Conservation (phyloP, 371 early-diverging fungal species). For the Mortierella sp. region DNA sequence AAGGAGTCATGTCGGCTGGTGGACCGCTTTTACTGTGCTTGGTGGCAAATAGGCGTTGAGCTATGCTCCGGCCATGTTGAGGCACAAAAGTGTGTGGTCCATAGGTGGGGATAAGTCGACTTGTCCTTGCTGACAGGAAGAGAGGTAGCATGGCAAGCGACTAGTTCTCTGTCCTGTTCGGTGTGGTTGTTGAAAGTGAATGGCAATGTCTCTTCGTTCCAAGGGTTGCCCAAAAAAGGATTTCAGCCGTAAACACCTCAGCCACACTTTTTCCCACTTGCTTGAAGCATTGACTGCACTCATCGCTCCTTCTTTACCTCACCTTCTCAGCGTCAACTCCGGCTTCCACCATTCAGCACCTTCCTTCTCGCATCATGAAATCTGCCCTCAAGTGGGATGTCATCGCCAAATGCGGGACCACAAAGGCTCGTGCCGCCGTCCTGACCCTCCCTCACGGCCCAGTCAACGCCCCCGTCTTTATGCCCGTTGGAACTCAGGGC, state of each 20-base stretch:
- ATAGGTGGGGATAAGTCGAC: neutral
- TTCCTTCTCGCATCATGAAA: conserved; percentile 60
- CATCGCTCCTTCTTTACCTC: neutral
- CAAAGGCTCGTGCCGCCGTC: conserved; percentile 89
- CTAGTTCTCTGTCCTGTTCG: neutral
- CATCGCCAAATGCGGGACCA: conserved; percentile 87
- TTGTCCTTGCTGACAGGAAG: neutral
- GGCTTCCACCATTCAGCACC: conserved; percentile 48
- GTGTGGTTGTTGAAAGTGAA: neutral
- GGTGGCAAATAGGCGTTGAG: conserved; percentile 27
- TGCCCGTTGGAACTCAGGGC: conserved; percentile 99
- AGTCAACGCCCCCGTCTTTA: conserved; percentile 93
- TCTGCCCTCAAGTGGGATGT: conserved; percentile 78
- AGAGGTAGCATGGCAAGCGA: conserved; percentile 4
- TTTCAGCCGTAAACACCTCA: conserved; percentile 1
- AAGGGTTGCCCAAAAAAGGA: neutral
- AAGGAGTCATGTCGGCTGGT: neutral
- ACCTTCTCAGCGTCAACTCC: neutral
- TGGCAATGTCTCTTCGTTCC: neutral
- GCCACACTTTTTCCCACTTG: conserved; percentile 7
- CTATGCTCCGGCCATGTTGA: neutral
- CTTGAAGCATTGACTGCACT: neutral
- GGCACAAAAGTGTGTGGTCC: neutral
- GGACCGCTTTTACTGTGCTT: conserved; percentile 31
- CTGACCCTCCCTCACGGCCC: conserved; percentile 88